Conservation (phyloP, 2,329 filamentous ascomycete genomes). For the Diaporthe citriasiana region DNA sequence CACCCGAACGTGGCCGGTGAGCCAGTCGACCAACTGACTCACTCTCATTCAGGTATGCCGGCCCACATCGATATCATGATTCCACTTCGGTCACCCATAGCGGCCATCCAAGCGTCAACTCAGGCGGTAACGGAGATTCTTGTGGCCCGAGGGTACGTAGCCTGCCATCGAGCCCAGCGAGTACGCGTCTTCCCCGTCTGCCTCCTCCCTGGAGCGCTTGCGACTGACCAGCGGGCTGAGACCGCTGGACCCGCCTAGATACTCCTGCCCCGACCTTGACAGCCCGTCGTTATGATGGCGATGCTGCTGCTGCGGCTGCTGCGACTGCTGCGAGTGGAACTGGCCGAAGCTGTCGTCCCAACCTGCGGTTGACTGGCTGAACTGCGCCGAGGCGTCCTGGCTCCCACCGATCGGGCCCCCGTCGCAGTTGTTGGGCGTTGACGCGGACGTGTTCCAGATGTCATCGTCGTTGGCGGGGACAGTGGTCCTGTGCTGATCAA, state of each 20-base stretch:
- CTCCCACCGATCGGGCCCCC: neutral
- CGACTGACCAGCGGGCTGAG: conserved; percentile 37
- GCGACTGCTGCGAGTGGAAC: conserved; percentile 28
- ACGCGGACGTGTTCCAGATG: conserved; percentile 36
- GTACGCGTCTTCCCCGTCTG: conserved; percentile 37
- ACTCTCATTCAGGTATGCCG: neutral
- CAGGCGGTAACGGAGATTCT: conserved; percentile 30
- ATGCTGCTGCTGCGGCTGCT: conserved; percentile 26
- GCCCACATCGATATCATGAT: neutral
- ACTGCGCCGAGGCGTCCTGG: conserved; percentile 30
- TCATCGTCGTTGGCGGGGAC: conserved; percentile 19
- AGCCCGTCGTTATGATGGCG: conserved; percentile 27
- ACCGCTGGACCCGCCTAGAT: conserved; percentile 28
- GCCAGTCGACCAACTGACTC: neutral
- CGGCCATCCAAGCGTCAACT: conserved; percentile 7
- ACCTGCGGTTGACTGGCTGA: conserved; percentile 28
- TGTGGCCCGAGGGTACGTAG: conserved; percentile 33
- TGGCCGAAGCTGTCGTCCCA: conserved; percentile 38
- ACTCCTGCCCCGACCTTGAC: conserved; percentile 26
- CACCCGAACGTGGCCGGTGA: neutral
- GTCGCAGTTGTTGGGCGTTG: conserved; percentile 23
- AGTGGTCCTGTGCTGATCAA: conserved; percentile 14
- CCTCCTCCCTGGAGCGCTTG: conserved; percentile 38
- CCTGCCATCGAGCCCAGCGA: conserved; percentile 33
- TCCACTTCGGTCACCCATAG: neutral